Conservation (phyloP, 1,139 yeast genomes). For the Hansenula anomala region DNA sequence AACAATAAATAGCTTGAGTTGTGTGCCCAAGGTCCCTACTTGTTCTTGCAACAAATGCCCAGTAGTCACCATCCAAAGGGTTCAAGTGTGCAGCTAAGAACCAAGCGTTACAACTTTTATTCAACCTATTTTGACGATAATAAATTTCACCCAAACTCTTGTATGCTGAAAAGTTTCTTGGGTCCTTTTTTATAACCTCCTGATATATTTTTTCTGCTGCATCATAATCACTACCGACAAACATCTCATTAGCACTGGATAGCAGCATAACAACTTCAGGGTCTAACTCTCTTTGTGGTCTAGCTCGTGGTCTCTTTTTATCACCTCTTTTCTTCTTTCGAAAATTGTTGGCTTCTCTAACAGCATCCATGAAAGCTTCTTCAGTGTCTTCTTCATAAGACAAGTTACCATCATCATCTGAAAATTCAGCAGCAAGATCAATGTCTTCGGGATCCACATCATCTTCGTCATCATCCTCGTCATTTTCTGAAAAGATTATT, state of each 20-base stretch:
- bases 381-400: slow-evolving; percentile 29
- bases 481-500: slow-evolving; percentile 11
- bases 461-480: slow-evolving; percentile 18
- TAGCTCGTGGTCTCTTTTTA: slow-evolving; percentile 29
- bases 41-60: slow-evolving; percentile 80
- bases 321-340: slow-evolving; percentile 38
- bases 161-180: slow-evolving; percentile 76
- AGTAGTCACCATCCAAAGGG: slow-evolving; percentile 71
- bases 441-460: slow-evolving; percentile 19
- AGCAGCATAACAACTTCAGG: slow-evolving; percentile 66
- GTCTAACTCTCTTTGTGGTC: slow-evolving; percentile 46
- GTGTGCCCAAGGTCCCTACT: slow-evolving; percentile 67
- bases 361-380: slow-evolving; percentile 52
- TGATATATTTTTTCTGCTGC: slow-evolving; percentile 62
- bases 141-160: slow-evolving; percentile 83
- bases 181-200: slow-evolving; percentile 75
- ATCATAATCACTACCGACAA: slow-evolving; percentile 60
- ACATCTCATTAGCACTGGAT: slow-evolving; percentile 76
- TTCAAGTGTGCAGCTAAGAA: slow-evolving; percentile 79
- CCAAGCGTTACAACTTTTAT: slow-evolving; percentile 79
- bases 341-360: slow-evolving; percentile 60
- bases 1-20: slow-evolving; percentile 82
- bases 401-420: slow-evolving; percentile 27
- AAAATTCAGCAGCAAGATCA: slow-evolving; percentile 27
- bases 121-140: slow-evolving; percentile 57